Percentiles rank a stretch among this genome's conserved stretches.
Conservation (phyloP, 352 stramenopile genomes). For the Globisporangium cederbergense region DNA sequence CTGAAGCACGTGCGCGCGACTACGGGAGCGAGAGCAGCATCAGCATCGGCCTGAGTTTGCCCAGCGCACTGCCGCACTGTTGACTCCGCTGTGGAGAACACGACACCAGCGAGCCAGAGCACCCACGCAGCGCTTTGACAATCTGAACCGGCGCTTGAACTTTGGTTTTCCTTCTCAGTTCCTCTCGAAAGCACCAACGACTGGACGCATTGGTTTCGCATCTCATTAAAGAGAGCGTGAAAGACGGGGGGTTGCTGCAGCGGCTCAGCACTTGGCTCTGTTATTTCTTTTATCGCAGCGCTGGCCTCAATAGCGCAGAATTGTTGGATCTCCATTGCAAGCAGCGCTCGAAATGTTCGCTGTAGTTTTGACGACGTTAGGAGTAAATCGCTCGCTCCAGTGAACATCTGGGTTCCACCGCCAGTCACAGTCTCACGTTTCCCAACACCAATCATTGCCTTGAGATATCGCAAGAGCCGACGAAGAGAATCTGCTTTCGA, state of each 20-base stretch:
- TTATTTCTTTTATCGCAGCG: background rate
- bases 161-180: background rate
- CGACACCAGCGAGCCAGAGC: conserved; percentile 28
- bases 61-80: background rate
- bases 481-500: conserved; percentile 11
- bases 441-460: conserved; percentile 24
- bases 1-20: conserved; percentile 18
- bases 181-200: background rate
- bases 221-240: conserved; percentile 24
- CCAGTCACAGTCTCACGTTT: conserved; percentile 16
- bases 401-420: background rate
- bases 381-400: background rate
- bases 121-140: conserved; percentile 22
- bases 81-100: conserved; percentile 16
- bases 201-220: conserved; percentile 11
- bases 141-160: background rate
- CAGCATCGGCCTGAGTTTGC: background rate
- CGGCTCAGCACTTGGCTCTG: too few species aligned
- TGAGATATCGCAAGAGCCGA: conserved; percentile 25
- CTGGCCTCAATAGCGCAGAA: background rate
- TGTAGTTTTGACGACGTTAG: background rate
- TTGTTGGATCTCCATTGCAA: conserved; percentile 3
- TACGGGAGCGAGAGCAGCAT: background rate
- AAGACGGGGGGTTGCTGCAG: conserved; percentile 20
- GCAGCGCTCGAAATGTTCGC: conserved; percentile 1